Conservation (phyloP, 2,329 filamentous ascomycete species). For the Fusarium miscanthi region DNA sequence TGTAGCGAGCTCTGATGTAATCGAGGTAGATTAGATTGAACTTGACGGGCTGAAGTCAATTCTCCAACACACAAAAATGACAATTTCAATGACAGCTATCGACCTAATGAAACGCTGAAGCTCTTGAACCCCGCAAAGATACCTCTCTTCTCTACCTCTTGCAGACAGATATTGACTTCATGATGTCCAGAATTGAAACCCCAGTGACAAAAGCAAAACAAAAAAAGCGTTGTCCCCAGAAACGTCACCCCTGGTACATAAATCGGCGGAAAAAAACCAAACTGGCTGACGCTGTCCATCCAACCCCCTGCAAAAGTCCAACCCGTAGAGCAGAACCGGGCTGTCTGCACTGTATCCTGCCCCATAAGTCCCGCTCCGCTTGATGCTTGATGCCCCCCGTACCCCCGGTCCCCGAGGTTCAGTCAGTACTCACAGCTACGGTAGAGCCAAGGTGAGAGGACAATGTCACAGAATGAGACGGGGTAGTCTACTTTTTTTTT, state of each 20-base stretch:
- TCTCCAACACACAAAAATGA: slow-evolving; percentile 26
- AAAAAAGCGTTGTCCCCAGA: slow-evolving; percentile 32
- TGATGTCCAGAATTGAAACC: slow-evolving; percentile 5
- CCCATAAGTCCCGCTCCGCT: slow-evolving; percentile 37
- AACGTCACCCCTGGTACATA: slow-evolving; percentile 26
- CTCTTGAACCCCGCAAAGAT: slow-evolving; percentile 22
- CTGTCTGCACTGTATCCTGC: slow-evolving; percentile 29
- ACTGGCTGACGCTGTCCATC: slow-evolving; percentile 12
- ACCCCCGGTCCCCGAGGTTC: slow-evolving; percentile 39
- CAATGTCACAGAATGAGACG: slow-evolving; percentile 19
- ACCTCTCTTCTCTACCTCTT: background rate
- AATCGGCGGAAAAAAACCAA: slow-evolving; percentile 21
- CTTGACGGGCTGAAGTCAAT: slow-evolving; percentile 11
- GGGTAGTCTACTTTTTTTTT: slow-evolving; percentile 38
- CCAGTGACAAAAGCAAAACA: slow-evolving; percentile 21
- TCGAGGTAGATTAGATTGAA: slow-evolving; percentile 17
- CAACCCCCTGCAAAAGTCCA: slow-evolving; percentile 25
- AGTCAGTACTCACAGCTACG: slow-evolving; percentile 28
- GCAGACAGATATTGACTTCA: slow-evolving; percentile 11
- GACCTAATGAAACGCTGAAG: background rate
- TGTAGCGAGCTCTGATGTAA: slow-evolving; percentile 28
- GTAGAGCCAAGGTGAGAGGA: slow-evolving; percentile 30
- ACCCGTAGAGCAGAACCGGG: slow-evolving; percentile 23
- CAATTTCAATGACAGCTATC: slow-evolving; percentile 10
- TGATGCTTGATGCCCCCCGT: slow-evolving; percentile 34